These are phyloP conservation scores for Fistulifera solaris DNA, from an alignment of 108 stramenopile genomes.

Conservation along the genomic window DNA sequence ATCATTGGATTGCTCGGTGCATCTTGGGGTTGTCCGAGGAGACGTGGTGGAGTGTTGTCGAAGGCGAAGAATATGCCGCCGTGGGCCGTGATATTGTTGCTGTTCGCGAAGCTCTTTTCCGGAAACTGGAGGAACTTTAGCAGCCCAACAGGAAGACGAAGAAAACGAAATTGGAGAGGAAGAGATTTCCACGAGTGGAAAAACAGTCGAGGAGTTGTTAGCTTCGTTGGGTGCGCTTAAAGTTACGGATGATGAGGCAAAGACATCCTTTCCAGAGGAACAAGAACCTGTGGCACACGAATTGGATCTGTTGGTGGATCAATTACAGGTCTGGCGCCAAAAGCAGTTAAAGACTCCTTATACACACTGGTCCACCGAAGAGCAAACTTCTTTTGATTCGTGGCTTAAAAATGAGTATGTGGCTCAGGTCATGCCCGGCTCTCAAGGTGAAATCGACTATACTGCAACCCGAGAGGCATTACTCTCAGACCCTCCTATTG, in stretches of 20 bases:
- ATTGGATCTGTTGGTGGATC: constrained; percentile 32
- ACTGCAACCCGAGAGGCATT: constrained; percentile 62
- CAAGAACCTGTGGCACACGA: constrained; percentile 1
- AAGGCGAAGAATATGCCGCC: constrained; percentile 55
- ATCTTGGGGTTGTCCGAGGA: constrained; percentile 62
- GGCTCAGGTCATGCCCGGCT: constrained; percentile 33
- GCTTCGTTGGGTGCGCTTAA: constrained; percentile 5
- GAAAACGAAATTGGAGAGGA: constrained; percentile 18
- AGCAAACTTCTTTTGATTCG: constrained; percentile 37
- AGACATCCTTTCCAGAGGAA: not conserved
- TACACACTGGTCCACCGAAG: constrained; percentile 46
- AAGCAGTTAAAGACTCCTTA: constrained; percentile 43
- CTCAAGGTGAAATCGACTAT: constrained; percentile 43
- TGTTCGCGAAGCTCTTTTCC: constrained; percentile 68
- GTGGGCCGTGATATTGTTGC: constrained; percentile 46
- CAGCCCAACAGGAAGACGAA: constrained; percentile 20
- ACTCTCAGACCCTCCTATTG: constrained; percentile 46
- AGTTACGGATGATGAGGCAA: not conserved
- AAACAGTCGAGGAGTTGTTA: constrained; percentile 6
- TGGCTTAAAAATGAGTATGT: constrained; percentile 60
- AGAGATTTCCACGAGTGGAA: constrained; percentile 10
- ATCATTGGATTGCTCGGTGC: constrained; percentile 81
- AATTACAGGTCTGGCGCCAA: constrained; percentile 66
- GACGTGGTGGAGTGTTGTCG: constrained; percentile 60
- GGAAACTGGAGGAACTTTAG: constrained; percentile 42